Evolutionary conservation across 2,329 filamentous ascomycete species (phyloP), one percentile per base, ranked within the genome.

Genomic region (Paradendryphiella salina): DNA sequence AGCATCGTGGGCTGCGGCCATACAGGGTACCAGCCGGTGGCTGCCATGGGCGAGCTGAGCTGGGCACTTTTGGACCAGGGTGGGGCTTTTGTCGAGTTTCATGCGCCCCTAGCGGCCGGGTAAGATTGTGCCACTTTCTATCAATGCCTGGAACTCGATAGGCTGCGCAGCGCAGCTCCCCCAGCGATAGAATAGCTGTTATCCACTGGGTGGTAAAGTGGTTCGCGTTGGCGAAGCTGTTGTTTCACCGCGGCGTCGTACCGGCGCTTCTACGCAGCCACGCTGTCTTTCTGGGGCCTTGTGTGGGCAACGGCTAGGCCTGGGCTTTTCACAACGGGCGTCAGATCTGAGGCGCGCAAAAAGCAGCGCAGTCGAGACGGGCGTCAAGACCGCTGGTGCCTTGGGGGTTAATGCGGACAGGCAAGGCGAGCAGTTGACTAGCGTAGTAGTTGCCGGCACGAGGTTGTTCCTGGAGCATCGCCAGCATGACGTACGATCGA

Each of bases 381-480:
- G 58, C 58, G 38, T 40, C 50, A 36, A 52, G 54, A 50, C 57
- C 56, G 56, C 23, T 20, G 36, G 44, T 50, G 50, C 46, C 49
- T 51, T 41, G 42, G 23, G 42, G 13, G 23, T 29, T 20, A n/a
- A 37, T 37, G 42, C 34, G 33, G 15, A 49, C 38, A 44, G 42
- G 47, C 44, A 50, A 36, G 37, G 46, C 34, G 52, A 55, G 63
- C 59, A 63, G 58, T 56, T 63, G 60, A 61, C 61, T 60, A 61
- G 64, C 38, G 21, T 18, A 43, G 37, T 15, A 43, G 37, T 15
- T 37, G 52, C 42, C 50, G 55, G 57, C 50, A 37, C 59, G 55
- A 58, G 60, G 52, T 46, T 54, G 53, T 54, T 52, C 60, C 58
- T 58, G 49, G 54, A 37, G 32, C 39, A 17, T 29, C 33, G 39